Evolutionary conservation across 2,329 filamentous ascomycete species (phyloP).

Genomic region (Cercospora berteroae): DNA sequence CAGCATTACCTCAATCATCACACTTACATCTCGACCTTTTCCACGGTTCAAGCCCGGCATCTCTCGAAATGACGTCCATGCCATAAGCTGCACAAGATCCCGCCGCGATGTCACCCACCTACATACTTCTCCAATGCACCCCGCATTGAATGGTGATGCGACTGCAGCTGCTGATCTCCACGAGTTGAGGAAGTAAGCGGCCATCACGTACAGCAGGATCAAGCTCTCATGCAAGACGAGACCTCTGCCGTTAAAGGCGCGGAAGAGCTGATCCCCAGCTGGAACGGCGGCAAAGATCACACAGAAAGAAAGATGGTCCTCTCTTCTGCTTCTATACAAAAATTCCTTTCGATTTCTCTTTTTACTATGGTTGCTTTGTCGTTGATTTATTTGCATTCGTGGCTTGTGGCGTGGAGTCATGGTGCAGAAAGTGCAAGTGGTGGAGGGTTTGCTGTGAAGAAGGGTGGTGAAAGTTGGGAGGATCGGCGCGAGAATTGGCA

Average conservation of each 20-base stretch:
- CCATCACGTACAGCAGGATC: not conserved
- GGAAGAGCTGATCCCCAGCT: not conserved
- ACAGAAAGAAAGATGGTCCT: not conserved
- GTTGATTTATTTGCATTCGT: constrained; percentile 5
- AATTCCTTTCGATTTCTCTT: not conserved
- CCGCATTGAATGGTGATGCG: not conserved
- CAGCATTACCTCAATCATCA: not conserved
- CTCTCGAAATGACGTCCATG: not conserved
- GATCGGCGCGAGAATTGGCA: constrained; percentile 20
- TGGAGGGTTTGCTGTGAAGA: not conserved
- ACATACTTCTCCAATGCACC: not conserved
- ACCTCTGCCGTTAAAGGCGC: too few species aligned
- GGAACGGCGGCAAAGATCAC: not conserved
- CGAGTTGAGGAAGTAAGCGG: not conserved
- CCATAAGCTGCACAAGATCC: not conserved
- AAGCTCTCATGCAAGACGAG: not conserved
- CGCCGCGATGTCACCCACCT: not conserved
- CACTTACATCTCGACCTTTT: not conserved
- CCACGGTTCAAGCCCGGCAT: too few species aligned
- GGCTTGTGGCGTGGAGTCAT: constrained; percentile 5
- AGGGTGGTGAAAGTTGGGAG: not conserved
- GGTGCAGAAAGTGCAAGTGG: not conserved
- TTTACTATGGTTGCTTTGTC: constrained; percentile 1
- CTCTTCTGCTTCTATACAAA: constrained; percentile 2
- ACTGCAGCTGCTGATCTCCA: not conserved